phyloP scores from a whole-genome alignment of 2,329 filamentous ascomycete genomes.

The Ophiostoma himal-ulmi region DNA sequence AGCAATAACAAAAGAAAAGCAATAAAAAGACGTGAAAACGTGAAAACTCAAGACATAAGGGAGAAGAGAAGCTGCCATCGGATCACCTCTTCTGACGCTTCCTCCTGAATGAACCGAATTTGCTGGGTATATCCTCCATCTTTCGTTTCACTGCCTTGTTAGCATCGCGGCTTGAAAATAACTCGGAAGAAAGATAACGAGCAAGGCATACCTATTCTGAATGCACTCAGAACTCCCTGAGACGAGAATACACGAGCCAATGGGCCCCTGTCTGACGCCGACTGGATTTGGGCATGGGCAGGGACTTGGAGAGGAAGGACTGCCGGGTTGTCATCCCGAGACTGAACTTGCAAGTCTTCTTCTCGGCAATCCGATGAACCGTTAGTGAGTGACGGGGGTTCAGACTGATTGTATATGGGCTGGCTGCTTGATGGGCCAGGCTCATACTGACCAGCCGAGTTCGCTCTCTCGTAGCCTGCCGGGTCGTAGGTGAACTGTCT shows the following conservation, averaged over 20 bases:
- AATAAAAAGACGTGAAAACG: neutral
- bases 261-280: neutral
- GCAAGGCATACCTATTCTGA: neutral
- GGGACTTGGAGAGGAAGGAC: neutral
- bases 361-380: too few relatives aligned
- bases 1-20: neutral
- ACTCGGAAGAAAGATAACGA: neutral
- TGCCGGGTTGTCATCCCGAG: neutral
- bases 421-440: too few relatives aligned
- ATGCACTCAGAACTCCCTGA: neutral
- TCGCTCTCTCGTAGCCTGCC: too few relatives aligned
- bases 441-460: too few relatives aligned
- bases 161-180: neutral
- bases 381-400: too few relatives aligned
- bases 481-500: too few relatives aligned
- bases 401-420: too few relatives aligned
- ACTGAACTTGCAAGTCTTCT: neutral
- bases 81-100: neutral
- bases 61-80: neutral
- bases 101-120: neutral
- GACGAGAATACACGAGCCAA: too few relatives aligned
- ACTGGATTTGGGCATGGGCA: neutral
- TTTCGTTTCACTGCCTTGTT: neutral
- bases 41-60: neutral
- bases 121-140: neutral